phyloP scores from a whole-genome alignment of 1,139 yeast genomes.

The Debaryomyces udenii region DNA sequence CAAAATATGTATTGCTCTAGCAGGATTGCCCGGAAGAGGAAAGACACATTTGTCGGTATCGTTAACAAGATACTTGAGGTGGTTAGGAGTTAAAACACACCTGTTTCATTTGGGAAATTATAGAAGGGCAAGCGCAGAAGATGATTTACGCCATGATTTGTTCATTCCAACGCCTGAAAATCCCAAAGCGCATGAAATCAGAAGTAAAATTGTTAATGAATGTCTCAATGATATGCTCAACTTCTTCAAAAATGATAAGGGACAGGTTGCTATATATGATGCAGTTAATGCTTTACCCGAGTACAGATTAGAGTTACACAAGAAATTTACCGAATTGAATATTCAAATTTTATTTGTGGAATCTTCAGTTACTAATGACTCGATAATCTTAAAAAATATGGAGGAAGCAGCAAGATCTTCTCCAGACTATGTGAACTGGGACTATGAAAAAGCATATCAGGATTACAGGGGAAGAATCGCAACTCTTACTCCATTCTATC shows the following conservation, averaged over 20 bases:
- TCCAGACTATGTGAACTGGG: conserved; percentile 85
- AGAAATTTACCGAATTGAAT: conserved; percentile 55
- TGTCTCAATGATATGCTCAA: conserved; percentile 71
- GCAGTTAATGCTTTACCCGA: conserved; percentile 85
- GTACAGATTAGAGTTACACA: conserved; percentile 62
- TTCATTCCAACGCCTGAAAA: conserved; percentile 64
- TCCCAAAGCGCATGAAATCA: conserved; percentile 54
- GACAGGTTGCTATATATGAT: conserved; percentile 95
- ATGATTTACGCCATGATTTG: conserved; percentile 67
- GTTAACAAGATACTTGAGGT: conserved; percentile 84
- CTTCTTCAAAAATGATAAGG: conserved; percentile 74
- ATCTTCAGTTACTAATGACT: conserved; percentile 76
- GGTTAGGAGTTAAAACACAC: conserved; percentile 94
- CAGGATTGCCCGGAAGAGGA: conserved; percentile 96
- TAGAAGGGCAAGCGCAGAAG: conserved; percentile 62
- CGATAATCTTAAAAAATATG: conserved; percentile 73
- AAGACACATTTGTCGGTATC: conserved; percentile 93
- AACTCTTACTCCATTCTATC: conserved; percentile 53
- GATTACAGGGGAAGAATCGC: conserved; percentile 61
- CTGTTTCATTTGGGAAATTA: conserved; percentile 93
- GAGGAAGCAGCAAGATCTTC: conserved; percentile 80
- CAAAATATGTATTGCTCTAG: conserved; percentile 82
- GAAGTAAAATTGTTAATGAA: conserved; percentile 61
- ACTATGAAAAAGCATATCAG: conserved; percentile 58
- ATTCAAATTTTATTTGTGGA: conserved; percentile 88